phyloP scores from a whole-genome alignment of 208 protist species.

The Leishmania arabica region DNA sequence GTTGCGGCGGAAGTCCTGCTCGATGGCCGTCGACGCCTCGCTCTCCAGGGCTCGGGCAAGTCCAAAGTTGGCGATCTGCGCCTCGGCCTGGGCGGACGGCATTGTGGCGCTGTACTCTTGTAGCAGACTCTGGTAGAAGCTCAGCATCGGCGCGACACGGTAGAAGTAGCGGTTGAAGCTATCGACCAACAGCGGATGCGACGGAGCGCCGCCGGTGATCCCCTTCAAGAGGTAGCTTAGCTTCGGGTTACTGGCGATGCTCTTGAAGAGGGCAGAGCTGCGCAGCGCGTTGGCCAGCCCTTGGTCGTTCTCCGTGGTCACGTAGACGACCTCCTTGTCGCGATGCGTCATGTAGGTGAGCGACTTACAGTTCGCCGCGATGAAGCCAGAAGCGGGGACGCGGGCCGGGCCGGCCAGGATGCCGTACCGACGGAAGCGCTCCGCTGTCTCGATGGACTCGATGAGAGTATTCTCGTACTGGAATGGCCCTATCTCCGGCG shows the following conservation, averaged over 20 bases:
- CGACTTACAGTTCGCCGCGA: constrained; percentile 64
- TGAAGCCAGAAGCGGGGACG: constrained; percentile 63
- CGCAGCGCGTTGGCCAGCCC: constrained; percentile 45
- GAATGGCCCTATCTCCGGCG: constrained; percentile 69
- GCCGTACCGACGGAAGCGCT: constrained; percentile 68
- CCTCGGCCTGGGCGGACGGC: constrained; percentile 41
- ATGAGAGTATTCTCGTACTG: constrained; percentile 76
- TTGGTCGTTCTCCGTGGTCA: constrained; percentile 63
- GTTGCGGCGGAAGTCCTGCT: constrained; percentile 85
- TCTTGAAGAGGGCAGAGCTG: constrained; percentile 50
- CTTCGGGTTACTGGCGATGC: constrained; percentile 52
- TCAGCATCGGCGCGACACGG: constrained; percentile 78
- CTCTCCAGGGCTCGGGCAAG: constrained; percentile 56
- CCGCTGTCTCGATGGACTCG: constrained; percentile 69
- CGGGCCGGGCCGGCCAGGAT: constrained; percentile 67
- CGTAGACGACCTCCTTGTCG: constrained; percentile 62
- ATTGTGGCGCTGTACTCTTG: constrained; percentile 43
- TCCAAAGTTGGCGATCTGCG: constrained; percentile 45
- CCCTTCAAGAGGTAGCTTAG: constrained; percentile 55
- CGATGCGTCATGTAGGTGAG: constrained; percentile 66
- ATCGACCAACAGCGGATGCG: constrained; percentile 43
- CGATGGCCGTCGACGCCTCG: constrained; percentile 66
- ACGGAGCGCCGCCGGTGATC: neutral
- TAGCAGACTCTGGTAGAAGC: constrained; percentile 62
- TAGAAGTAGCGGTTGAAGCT: constrained; percentile 85